These are phyloP conservation scores for Sporothrix euskadiensis DNA, from an alignment of 2,329 filamentous ascomycete species.

Conservation along the genomic window DNA sequence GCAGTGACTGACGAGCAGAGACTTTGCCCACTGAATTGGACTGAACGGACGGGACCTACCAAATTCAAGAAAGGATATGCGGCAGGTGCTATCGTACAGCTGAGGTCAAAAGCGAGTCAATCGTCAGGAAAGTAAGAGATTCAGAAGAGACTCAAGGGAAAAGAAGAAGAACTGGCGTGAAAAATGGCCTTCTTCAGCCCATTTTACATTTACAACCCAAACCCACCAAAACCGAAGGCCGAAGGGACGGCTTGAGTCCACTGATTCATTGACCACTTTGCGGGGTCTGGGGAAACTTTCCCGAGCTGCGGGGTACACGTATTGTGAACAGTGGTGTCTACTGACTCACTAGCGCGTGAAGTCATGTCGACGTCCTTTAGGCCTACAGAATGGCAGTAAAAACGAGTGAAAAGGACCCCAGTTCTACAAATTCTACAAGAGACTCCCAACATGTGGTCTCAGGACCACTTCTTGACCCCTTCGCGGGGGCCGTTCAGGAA, in stretches of 20 bases:
- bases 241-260: background rate
- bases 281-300: constrained; percentile 27
- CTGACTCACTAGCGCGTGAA: constrained; percentile 22
- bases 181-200: background rate
- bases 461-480: background rate
- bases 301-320: constrained; percentile 10
- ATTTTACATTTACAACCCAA: background rate
- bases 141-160: background rate
- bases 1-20: background rate
- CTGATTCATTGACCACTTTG: constrained; percentile 23
- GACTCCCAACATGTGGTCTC: background rate
- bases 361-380: background rate
- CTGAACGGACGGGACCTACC: background rate
- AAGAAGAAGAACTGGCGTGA: background rate
- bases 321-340: background rate
- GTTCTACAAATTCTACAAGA: background rate
- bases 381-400: background rate
- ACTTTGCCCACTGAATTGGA: background rate
- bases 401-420: background rate
- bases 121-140: background rate
- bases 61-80: background rate
- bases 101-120: background rate
- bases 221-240: background rate
- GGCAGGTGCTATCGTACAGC: background rate
- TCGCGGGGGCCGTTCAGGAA: constrained; percentile 1